Evolutionary conservation across 169 alveolate genomes (phyloP).

Genomic region (Eimeria brunetti): DNA sequence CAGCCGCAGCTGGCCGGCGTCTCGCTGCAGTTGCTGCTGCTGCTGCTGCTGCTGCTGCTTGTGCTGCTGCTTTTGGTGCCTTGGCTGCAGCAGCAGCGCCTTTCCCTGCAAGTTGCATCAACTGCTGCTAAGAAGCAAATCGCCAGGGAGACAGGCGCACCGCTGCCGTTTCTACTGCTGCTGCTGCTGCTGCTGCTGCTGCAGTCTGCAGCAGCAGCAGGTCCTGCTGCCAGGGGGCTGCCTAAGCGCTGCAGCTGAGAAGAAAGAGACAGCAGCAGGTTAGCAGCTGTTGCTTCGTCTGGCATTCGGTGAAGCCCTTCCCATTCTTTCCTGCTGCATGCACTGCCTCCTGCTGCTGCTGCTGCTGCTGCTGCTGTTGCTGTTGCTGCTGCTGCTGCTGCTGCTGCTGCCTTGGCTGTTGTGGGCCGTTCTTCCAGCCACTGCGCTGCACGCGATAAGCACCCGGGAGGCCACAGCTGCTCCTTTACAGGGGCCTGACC

Average conservation of each 20-base stretch:
- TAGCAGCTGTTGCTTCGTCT: conserved; percentile 16
- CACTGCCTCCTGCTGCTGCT: background rate
- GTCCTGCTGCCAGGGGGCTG: background rate
- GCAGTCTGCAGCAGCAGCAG: background rate
- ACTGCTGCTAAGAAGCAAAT: conserved; percentile 41
- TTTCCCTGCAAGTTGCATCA: conserved; percentile 47
- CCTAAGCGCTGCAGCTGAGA: conserved; percentile 14
- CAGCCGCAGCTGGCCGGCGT: background rate
- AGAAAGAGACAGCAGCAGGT: conserved; percentile 10
- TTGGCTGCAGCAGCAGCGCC: conserved; percentile 58
- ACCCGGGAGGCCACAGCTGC: background rate
- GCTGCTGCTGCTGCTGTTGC: conserved; percentile 1
- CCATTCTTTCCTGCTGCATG: background rate
- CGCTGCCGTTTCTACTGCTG: conserved; percentile 38
- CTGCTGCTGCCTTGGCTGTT: background rate
- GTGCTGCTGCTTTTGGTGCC: background rate
- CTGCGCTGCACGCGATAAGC: conserved; percentile 24
- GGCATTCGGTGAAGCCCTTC: conserved; percentile 24
- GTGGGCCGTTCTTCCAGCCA: conserved; percentile 19
- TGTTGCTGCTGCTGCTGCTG: background rate
- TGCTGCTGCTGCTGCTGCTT: conserved; percentile 17
- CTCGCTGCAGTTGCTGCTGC: conserved; percentile 24
- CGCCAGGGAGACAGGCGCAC: conserved; percentile 25
- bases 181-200: conserved; percentile 28
- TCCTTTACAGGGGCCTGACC: background rate